A percentile compares a stretch with the other conserved stretches of the same genome.
Evolutionary conservation across 768 basidiomycete species (phyloP).

Genomic region (button mushroom (Agaricus bisporus)): DNA sequence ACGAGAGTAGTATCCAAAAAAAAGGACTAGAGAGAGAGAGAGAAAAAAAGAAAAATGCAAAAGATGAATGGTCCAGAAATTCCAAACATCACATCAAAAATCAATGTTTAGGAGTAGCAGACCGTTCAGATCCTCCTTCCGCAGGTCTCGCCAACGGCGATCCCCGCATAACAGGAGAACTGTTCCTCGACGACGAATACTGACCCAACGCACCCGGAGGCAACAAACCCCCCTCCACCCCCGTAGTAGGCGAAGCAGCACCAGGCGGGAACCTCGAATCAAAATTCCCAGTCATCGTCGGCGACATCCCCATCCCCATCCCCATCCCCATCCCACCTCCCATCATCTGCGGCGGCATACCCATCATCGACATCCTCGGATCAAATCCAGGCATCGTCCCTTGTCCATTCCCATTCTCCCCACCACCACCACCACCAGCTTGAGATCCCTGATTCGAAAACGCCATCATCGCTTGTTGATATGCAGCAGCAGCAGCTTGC

Average conservation of each 20-base stretch:
- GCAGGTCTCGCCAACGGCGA: constrained; percentile 41
- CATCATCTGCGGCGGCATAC: constrained; percentile 26
- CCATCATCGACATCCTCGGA: constrained; percentile 82
- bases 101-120: constrained; percentile 27
- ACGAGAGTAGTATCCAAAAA: background rate
- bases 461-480: constrained; percentile 86
- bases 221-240: constrained; percentile 24
- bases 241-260: constrained; percentile 20
- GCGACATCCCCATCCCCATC: constrained; percentile 17
- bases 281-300: constrained; percentile 56
- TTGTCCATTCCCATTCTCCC: constrained; percentile 28
- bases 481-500: constrained; percentile 80
- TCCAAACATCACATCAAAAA: background rate
- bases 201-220: constrained; percentile 26
- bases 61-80: background rate
- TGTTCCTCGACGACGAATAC: constrained; percentile 40
- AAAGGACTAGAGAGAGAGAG: background rate
- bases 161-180: constrained; percentile 45
- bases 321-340: constrained; percentile 22
- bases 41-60: background rate
- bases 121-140: constrained; percentile 24
- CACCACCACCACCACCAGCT: constrained; percentile 50
- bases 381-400: constrained; percentile 41
- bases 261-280: constrained; percentile 50
- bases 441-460: constrained; percentile 74